Conservation (phyloP, 1,139 yeast species). For the Geotrichum siamense region DNA sequence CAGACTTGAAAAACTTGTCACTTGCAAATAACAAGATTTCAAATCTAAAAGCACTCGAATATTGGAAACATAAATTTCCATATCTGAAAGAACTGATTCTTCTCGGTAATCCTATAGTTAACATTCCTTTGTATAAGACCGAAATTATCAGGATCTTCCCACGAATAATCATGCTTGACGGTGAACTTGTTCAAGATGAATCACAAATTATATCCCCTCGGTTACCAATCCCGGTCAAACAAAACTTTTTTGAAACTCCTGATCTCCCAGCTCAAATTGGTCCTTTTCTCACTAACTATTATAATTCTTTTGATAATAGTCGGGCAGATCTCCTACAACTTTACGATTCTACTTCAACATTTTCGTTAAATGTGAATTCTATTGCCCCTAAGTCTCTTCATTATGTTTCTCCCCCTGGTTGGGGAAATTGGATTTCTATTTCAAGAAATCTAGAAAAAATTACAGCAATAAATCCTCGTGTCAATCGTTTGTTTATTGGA, state of each 20-base stretch:
- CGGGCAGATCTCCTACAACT: slow-evolving; percentile 61
- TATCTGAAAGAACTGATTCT: slow-evolving; percentile 68
- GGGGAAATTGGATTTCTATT: slow-evolving; percentile 39
- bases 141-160: slow-evolving; percentile 74
- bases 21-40: slow-evolving; percentile 66
- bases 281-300: slow-evolving; percentile 65
- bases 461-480: slow-evolving; percentile 50
- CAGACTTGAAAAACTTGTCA: slow-evolving; percentile 68
- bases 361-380: slow-evolving; percentile 58
- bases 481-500: slow-evolving; percentile 61
- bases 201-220: slow-evolving; percentile 43
- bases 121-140: slow-evolving; percentile 45
- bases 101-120: slow-evolving; percentile 67
- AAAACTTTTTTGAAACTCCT: slow-evolving; percentile 75
- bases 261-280: slow-evolving; percentile 66
- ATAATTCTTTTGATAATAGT: slow-evolving; percentile 75
- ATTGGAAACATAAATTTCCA: slow-evolving; percentile 72
- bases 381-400: slow-evolving; percentile 33
- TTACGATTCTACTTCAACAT: slow-evolving; percentile 78
- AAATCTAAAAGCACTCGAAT: slow-evolving; percentile 54
- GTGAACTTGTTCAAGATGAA: slow-evolving; percentile 70
- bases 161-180: slow-evolving; percentile 68
- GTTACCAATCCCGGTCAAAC: slow-evolving; percentile 43
- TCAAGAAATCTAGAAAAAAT: slow-evolving; percentile 74
- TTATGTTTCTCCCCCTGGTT: slow-evolving; percentile 21